Evolutionary conservation across 371 early-diverging fungal species (phyloP).

Genomic region (Mucor circinelloides): DNA sequence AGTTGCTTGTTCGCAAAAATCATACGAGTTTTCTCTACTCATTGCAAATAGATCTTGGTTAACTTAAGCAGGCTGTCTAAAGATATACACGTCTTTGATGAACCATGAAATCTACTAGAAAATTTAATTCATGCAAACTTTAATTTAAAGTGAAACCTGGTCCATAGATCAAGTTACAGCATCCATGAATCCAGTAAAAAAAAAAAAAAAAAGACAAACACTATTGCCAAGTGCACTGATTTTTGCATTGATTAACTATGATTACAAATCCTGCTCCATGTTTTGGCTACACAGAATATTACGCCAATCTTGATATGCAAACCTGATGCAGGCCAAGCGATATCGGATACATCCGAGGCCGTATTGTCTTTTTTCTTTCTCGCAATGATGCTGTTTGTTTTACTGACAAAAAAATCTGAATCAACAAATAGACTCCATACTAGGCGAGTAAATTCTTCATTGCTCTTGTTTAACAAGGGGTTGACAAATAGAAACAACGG

Average conservation of each 20-base stretch:
- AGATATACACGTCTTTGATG: not conserved
- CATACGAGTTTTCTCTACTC: too few relatives aligned
- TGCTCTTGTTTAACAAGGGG: conserved; percentile 1
- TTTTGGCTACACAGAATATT: not conserved
- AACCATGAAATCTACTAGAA: not conserved
- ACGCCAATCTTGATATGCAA: not conserved
- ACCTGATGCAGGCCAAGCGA: not conserved
- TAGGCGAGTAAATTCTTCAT: not conserved
- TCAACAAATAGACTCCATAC: not conserved
- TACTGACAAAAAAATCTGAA: not conserved
- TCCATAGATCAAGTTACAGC: not conserved
- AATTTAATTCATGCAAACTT: not conserved
- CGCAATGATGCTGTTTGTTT: not conserved
- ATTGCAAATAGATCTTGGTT: not conserved
- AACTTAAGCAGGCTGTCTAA: too few relatives aligned
- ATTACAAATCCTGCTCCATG: not conserved
- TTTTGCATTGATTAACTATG: not conserved
- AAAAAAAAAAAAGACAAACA: not conserved
- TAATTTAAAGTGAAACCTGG: not conserved
- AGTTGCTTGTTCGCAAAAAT: too few relatives aligned
- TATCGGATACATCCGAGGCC: not conserved
- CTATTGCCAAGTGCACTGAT: not conserved
- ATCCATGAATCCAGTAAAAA: not conserved
- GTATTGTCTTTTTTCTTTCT: not conserved
- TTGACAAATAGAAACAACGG: conserved; percentile 4